Base-by-base conservation (phyloP, 2,329 filamentous ascomycete species). In the Triangularia setosa region DNA sequence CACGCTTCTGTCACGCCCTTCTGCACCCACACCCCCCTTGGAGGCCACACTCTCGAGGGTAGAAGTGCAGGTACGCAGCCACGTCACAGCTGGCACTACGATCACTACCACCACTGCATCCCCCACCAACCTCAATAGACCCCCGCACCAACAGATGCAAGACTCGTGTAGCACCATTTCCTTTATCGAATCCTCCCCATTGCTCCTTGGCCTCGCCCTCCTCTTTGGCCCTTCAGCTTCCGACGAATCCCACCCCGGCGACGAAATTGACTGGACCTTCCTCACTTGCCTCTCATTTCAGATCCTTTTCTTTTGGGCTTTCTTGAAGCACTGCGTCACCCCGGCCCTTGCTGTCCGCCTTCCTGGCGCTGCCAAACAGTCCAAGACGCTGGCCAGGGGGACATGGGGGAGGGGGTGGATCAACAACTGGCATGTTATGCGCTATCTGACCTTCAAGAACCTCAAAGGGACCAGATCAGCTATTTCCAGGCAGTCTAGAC, bases 111-210 rank as follows among this genome's bases (percentile, higher is more conserved):
- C 58, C 58, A 35, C 57, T 23, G 21, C 57, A 60, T 14, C 52
- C 18, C 25, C 9, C 44, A 53, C 33, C 18, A 30, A 44, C 27
- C n/a, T n/a, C n/a, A 55, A 21, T 18, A 35, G 40, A 16, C 58
- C n/a, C 35, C 25, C 40, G 44, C 57, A 23, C 55, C 58, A 58
- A 57, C 44, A 40, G 58, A 62, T 68, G 69, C 68, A 70, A 66
- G 67, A 67, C 68, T 61, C 61, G 9, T 68, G 65, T 70, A 70
- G 62, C n/a, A 18, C n/a, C 65, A 53, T 71, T 58, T 68, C 68
- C 64, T 69, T 70, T 70, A 67, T 71, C 58, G 58, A 57, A 68
- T 33, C 56, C 66, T 27, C 60, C 52, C 62, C 21, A 55, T 63
- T 58, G 21, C 11, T 61, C 63, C 18, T 60, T 40, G 18, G 40